Evolutionary conservation across 306 rosid genomes (phyloP).

Genomic region (Prunus armeniaca): DNA sequence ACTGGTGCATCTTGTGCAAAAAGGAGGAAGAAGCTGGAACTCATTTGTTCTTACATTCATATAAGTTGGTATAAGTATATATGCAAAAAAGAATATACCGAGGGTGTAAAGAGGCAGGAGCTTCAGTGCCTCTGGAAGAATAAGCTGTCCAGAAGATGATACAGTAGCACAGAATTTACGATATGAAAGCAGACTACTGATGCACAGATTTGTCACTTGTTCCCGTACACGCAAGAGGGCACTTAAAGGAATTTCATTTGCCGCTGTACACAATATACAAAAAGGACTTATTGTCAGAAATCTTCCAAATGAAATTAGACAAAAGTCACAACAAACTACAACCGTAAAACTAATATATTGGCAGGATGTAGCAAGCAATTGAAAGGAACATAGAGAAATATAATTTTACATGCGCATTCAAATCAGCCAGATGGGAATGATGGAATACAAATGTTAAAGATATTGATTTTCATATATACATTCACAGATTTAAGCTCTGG

Average conservation of each 20-base stretch:
- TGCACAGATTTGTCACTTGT: conserved; percentile 84
- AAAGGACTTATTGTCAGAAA: conserved; percentile 1
- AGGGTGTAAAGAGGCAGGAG: conserved; percentile 92
- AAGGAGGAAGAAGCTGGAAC: no score
- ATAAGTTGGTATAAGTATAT: neutral
- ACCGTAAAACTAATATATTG: neutral
- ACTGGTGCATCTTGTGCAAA: no score
- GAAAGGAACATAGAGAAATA: neutral
- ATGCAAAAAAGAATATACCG: conserved; percentile 46
- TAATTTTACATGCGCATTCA: neutral
- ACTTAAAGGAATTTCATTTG: conserved; percentile 71
- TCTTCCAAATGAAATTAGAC: conserved; percentile 7
- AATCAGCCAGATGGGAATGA: neutral
- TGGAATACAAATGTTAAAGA: neutral
- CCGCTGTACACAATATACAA: conserved; percentile 52
- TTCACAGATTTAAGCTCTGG: neutral
- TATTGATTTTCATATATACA: neutral
- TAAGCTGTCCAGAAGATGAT: conserved; percentile 95
- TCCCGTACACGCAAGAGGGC: conserved; percentile 82
- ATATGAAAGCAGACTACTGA: conserved; percentile 77
- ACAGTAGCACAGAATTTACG: conserved; percentile 97
- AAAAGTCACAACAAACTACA: neutral
- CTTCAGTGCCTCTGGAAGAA: conserved; percentile 98
- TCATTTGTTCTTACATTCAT: neutral
- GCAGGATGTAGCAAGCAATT: conserved; percentile 12